Conservation (phyloP, 1,284 basidiomycete species). For the Pascua guehoae region DNA sequence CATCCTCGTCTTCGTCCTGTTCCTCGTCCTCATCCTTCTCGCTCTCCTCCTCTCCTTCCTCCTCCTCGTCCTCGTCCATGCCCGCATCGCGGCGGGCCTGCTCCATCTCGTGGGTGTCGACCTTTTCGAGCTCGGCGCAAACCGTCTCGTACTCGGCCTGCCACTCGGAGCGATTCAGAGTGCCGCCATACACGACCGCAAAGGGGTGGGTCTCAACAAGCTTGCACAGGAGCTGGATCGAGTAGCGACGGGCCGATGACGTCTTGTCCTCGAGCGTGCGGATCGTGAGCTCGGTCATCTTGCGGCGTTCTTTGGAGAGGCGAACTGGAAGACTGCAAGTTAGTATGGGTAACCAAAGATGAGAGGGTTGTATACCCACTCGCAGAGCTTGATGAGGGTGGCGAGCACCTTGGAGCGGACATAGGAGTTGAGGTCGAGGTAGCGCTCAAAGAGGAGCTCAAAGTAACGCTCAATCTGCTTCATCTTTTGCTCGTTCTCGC, state of each 20-base stretch:
- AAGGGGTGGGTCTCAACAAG: conserved; percentile 89
- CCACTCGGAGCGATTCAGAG: conserved; percentile 71
- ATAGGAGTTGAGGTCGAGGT: conserved; percentile 83
- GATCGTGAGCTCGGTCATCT: conserved; percentile 71
- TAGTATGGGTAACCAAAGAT: neutral
- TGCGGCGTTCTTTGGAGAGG: conserved; percentile 80
- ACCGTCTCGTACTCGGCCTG: conserved; percentile 62
- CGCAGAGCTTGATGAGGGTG: conserved; percentile 66
- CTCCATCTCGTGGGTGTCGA: conserved; percentile 58
- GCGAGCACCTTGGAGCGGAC: conserved; percentile 83
- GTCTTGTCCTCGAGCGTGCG: conserved; percentile 86
- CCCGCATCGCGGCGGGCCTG: conserved; percentile 45
- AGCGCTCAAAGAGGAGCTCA: conserved; percentile 77
- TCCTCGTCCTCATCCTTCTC: conserved; percentile 46
- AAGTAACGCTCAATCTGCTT: conserved; percentile 82
- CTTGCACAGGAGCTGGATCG: conserved; percentile 71
- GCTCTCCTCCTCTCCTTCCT: conserved; percentile 27
- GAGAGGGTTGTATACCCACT: conserved; percentile 48
- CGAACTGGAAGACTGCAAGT: conserved; percentile 64
- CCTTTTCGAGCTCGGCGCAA: conserved; percentile 57
- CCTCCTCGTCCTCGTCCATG: conserved; percentile 54
- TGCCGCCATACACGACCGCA: conserved; percentile 77
- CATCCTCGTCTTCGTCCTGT: conserved; percentile 34
- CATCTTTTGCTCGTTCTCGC: conserved; percentile 61
- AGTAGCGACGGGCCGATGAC: conserved; percentile 78